Conservation (phyloP, 78 protist species). For the Speleostelium caveatum region DNA sequence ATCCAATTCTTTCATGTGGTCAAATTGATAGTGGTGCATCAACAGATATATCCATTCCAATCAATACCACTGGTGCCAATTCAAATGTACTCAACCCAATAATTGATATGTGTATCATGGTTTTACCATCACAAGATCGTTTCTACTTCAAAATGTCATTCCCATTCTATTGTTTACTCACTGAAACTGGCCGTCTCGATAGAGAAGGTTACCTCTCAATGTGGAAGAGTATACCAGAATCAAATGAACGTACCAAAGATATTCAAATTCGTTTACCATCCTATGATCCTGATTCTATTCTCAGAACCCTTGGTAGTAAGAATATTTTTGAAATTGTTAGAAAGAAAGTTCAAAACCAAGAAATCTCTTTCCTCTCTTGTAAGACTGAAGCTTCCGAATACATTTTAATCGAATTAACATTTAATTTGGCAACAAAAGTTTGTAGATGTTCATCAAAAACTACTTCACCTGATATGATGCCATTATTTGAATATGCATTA, state of each 20-base stretch:
- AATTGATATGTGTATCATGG: conserved; percentile 68
- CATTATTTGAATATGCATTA: conserved; percentile 59
- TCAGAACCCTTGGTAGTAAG: conserved; percentile 9
- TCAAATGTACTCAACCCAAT: conserved; percentile 25
- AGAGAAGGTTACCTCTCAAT: conserved; percentile 63
- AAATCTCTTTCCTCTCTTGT: conserved; percentile 70
- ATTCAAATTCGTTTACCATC: conserved; percentile 37
- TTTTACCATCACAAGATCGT: conserved; percentile 53
- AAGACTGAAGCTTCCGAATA: conserved; percentile 68
- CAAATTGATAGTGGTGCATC: conserved; percentile 34
- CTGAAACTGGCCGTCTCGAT: conserved; percentile 57
- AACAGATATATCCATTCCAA: conserved; percentile 47
- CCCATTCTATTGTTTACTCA: conserved; percentile 41
- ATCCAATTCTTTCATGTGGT: conserved; percentile 52
- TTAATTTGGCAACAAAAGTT: background rate
- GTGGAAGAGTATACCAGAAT: conserved; percentile 69
- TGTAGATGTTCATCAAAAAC: conserved; percentile 37
- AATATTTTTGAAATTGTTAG: conserved; percentile 71
- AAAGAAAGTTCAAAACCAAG: conserved; percentile 56
- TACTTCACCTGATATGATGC: conserved; percentile 38
- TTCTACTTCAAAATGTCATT: conserved; percentile 71
- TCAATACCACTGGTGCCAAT: background rate
- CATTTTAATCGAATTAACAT: conserved; percentile 28
- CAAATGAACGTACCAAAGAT: conserved; percentile 40
- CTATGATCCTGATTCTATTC: conserved; percentile 30